phyloP scores from a whole-genome alignment of 1,139 yeast species.

The Pneumocystis jirovecii region DNA sequence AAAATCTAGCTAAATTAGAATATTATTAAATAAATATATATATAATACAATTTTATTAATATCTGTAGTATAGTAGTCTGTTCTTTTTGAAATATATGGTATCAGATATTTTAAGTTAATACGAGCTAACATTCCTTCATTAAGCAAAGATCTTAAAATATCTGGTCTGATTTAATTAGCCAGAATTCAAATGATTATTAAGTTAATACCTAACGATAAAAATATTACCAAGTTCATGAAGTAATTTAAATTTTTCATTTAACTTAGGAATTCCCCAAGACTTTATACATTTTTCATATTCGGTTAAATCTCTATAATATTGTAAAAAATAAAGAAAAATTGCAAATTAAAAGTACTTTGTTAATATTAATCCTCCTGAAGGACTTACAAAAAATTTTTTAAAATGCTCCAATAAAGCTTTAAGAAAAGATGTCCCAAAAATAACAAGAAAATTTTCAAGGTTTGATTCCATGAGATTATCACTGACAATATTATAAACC shows the following conservation, averaged over 20 bases:
- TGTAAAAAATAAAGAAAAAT: background rate
- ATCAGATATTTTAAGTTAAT: constrained; percentile 48
- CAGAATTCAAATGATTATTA: background rate
- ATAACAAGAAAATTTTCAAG: constrained; percentile 38
- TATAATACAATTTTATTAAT: constrained; percentile 6
- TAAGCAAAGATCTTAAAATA: constrained; percentile 59
- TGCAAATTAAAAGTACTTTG: constrained; percentile 28
- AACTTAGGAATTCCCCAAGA: constrained; percentile 52
- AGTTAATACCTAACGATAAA: constrained; percentile 37
- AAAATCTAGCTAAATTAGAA: background rate
- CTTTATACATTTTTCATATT: constrained; percentile 61
- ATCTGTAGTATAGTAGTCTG: constrained; percentile 10
- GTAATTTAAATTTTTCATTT: constrained; percentile 51
- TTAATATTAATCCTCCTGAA: constrained; percentile 70
- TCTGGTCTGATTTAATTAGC: constrained; percentile 27
- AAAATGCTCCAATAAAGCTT: constrained; percentile 53
- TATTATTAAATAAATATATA: background rate
- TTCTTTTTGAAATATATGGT: constrained; percentile 13
- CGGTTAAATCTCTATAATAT: constrained; percentile 41
- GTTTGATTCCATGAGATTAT: constrained; percentile 40
- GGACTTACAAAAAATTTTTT: constrained; percentile 63
- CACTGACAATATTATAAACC: constrained; percentile 25
- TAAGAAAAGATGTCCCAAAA: constrained; percentile 47
- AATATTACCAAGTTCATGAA: constrained; percentile 72
- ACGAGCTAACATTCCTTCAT: constrained; percentile 64